Evolutionary conservation across 371 early-diverging fungal species (phyloP), one percentile per base, ranked within the genome.

Genomic region (Mortierella polycephala): DNA sequence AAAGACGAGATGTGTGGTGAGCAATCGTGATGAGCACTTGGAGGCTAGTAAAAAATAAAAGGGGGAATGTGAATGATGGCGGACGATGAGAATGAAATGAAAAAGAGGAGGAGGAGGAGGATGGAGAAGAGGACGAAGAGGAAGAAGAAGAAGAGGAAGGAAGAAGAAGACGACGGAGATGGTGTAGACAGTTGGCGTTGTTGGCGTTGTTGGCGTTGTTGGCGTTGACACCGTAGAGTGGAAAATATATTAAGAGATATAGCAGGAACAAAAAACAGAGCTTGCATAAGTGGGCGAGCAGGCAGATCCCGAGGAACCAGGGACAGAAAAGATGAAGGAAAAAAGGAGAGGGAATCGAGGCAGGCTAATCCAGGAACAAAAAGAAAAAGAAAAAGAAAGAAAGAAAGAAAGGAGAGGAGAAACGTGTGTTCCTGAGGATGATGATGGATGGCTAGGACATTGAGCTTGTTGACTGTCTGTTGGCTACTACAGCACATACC

Each of bases 271-370:
- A 16, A 18, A 50, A 50, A 14, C 4, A 20, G 51, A 50, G 20
- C 51, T n/a, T 16, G 20, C 0, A 50, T 12, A 16, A 30, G 30
- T 30, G 2, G 30, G 30, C 4, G 30, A 30, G 30, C 30, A 30
- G 30, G 4, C 30, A 30, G 30, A 30, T 30, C 30, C 30, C 30
- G 30, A 30, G 30, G 30, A 30, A 30, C 30, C 30, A 46, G n/a
- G 14, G 18, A 42, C 16, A 42, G 23, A 54, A 45, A 52, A 50
- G 11, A 45, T 16, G 30, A 37, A 40, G 13, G 20, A 13, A 21
- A 57, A 16, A 21, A 44, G 7, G n/a, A 6, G 54, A 58, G 58
- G 20, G 58, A 58, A 44, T 44, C 58, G 20, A 42, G 57, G 41
- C 40, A 44, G 49, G 5, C 12, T 47, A 12, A 47, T 12, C 49